phyloP scores from a whole-genome alignment of 331 rosid genomes.

The Acacia concinna region DNA sequence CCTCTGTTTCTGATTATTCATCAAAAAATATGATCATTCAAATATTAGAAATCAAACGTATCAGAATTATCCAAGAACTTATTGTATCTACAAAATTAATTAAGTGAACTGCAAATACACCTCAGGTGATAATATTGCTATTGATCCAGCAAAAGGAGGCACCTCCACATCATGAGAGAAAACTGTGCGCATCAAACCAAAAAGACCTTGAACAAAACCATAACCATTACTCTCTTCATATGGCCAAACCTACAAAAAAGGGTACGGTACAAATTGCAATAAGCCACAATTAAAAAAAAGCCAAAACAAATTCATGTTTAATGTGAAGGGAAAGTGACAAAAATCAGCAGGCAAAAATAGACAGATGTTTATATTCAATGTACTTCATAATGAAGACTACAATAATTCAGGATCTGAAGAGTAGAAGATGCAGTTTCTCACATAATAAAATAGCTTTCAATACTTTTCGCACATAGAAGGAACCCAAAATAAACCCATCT shows the following conservation, averaged over 20 bases:
- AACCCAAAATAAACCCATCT: background rate
- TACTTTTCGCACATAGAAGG: constrained; percentile 13
- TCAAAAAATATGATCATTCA: constrained; percentile 11
- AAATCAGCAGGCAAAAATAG: background rate
- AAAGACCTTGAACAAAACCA: constrained; percentile 96
- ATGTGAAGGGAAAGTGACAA: background rate
- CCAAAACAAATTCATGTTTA: background rate
- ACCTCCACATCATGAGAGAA: constrained; percentile 62
- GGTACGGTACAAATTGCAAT: background rate
- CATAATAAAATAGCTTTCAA: constrained; percentile 7
- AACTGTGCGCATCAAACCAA: constrained; percentile 70
- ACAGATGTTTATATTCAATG: background rate
- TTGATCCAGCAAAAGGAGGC: constrained; percentile 49
- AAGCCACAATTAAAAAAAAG: constrained; percentile 16
- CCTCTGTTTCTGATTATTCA: constrained; percentile 67
- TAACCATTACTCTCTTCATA: constrained; percentile 75
- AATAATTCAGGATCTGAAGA: background rate
- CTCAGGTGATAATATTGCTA: constrained; percentile 47
- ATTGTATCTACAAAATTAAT: background rate
- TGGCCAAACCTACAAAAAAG: constrained; percentile 74
- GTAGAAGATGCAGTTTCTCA: background rate
- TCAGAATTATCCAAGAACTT: background rate
- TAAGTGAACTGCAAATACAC: constrained; percentile 38
- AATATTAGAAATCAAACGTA: constrained; percentile 14
- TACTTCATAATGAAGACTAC: constrained; percentile 9